These are phyloP conservation scores for Xeromyces bisporus DNA, from an alignment of 495 filamentous ascomycete genomes.

Conservation along the genomic window DNA sequence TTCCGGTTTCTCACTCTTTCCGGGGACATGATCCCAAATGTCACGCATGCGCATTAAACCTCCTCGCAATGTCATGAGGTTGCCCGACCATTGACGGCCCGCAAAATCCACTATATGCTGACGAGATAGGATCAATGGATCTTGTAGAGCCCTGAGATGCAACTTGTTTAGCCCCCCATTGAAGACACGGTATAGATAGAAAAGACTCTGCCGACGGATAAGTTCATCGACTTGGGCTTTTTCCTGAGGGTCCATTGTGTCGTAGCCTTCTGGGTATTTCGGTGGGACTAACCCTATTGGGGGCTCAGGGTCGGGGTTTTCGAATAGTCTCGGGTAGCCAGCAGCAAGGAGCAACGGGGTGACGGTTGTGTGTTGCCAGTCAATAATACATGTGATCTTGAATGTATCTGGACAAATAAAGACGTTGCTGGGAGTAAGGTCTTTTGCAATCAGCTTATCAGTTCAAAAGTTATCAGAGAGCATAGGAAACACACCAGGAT, in stretches of 20 bases:
- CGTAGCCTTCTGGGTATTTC: constrained; percentile 6
- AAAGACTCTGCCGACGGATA: constrained; percentile 7
- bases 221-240: constrained; percentile 8
- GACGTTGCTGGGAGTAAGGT: constrained; percentile 12
- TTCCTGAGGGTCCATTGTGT: constrained; percentile 5
- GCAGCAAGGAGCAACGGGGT: constrained; percentile 9
- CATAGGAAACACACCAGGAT: too few relatives aligned
- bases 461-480: too few relatives aligned
- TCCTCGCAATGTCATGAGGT: constrained; percentile 10
- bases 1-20: constrained; percentile 3
- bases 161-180: constrained; percentile 9
- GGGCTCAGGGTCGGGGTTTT: constrained; percentile 9
- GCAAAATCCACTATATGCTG: constrained; percentile 13
- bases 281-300: constrained; percentile 5
- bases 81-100: constrained; percentile 12
- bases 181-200: constrained; percentile 10
- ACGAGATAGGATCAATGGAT: constrained; percentile 6
- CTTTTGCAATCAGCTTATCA: too few relatives aligned
- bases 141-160: constrained; percentile 8
- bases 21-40: constrained; percentile 9
- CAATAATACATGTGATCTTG: constrained; percentile 11
- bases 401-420: constrained; percentile 10
- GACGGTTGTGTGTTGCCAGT: constrained; percentile 13
- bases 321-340: constrained; percentile 7
- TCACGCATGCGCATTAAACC: constrained; percentile 7